Evolutionary conservation across 805 yeast species (phyloP), one percentile per base, ranked within the genome.

Genomic region (Schizosaccharomyces octosporus): DNA sequence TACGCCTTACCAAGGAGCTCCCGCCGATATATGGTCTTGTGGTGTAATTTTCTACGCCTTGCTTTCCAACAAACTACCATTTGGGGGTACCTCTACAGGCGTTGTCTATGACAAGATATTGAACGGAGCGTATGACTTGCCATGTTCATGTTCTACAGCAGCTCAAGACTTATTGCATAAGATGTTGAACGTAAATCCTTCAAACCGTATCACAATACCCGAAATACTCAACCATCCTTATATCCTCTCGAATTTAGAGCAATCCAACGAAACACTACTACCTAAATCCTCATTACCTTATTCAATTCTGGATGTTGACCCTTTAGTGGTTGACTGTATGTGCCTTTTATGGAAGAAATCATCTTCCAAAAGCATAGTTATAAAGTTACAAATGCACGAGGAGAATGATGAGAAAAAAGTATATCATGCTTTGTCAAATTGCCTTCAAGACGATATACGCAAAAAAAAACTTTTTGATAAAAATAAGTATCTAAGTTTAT

Each of bases 51-150:
- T 93, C 62, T 93, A 87, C 74, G 98, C 98, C 0, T 74, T 93
- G 59, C 76, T 93, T 58, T 89, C 97, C 0, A 98, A 97, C 48
- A 90, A 93, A 70, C 75, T 93, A 63, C 98, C 98, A 1, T 93
- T 93, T 70, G 98, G 93, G 72, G 97, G 93, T 72, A 97, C 90
- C 66, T 88, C 88, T 71, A 88, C 93, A 65, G 79, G 97, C 67
- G 83, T 84, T 67, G 75, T 93, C 65, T 76, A 93, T 60, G 74
- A 87, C 66, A 93, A 93, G 70, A 98, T 93, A 27, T 97, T 90
- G 73, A 80, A 83, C 62, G 98, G 98, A 48, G 79, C 80, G 67
- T 93, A 82, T 70, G 79, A 79, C 62, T 86, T 90, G 83, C 96
- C 96, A 45, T 77, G 76, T 55, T 82, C 83, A 63, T 74, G 93